A percentile compares a stretch with the other conserved stretches of the same genome.
Conservation (phyloP, 208 protist genomes). For the Leptomonas seymouri region DNA sequence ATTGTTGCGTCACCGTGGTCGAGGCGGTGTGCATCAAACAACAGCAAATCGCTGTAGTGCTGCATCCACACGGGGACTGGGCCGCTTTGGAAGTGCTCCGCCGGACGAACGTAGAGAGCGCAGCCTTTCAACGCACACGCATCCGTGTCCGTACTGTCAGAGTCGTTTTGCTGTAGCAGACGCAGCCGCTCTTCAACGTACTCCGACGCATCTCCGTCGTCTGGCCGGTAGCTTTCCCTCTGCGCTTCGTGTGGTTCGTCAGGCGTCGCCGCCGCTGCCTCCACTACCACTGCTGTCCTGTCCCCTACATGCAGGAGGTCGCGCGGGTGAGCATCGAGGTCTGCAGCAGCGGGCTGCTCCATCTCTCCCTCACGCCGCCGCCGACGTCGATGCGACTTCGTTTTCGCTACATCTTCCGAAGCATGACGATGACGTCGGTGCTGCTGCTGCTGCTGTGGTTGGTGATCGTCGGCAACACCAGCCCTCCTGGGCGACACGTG, state of each 20-base stretch:
- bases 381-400: neutral
- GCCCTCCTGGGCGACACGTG: neutral
- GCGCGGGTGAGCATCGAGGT: conserved; percentile 13
- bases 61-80: conserved; percentile 52
- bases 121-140: neutral
- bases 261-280: neutral
- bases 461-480: neutral
- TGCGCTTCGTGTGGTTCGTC: neutral
- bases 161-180: conserved; percentile 3
- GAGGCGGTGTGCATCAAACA: conserved; percentile 28
- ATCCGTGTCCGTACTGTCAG: neutral
- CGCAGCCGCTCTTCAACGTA: conserved; percentile 17
- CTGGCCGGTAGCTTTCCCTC: conserved; percentile 20
- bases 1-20: conserved; percentile 8
- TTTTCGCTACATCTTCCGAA: neutral
- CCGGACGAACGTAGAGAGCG: conserved; percentile 6
- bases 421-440: neutral
- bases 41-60: conserved; percentile 42
- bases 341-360: neutral
- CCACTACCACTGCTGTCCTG: neutral
- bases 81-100: conserved; percentile 27
- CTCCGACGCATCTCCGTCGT: conserved; percentile 25
- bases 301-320: neutral
- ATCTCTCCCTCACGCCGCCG: neutral
- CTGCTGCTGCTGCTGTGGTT: neutral